Evolutionary conservation across 2,329 filamentous ascomycete genomes (phyloP), one percentile per base, ranked within the genome.

Genomic region (Pseudogymnoascus sp.): DNA sequence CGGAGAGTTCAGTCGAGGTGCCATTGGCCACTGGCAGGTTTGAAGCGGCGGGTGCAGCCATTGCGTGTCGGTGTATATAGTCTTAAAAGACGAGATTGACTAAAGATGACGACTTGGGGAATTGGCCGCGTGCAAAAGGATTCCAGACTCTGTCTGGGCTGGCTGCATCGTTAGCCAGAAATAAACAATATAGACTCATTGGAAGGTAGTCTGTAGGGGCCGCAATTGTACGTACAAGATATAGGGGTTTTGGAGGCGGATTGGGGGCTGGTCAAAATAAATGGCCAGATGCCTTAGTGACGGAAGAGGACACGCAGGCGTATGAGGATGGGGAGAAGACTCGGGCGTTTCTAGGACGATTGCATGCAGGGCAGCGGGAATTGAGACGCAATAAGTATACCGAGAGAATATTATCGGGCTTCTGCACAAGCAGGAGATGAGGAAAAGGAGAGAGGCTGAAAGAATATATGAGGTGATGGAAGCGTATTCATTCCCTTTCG

Each of bases 31-130:
- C 64, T 23, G 64, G 42, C 15, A 64, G 62, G 26, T 63, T 44
- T 37, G 64, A 59, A 53, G 67, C 46, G 59, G 64, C 63, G 35
- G 64, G 56, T 17, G 72, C 68, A 65, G 72, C 66, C 72, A 74
- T 74, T 56, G 38, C 29, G 33, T 42, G 59, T 38, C 10, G 37
- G 13, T 46, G 63, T 44, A n/a, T 38, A 26, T 21, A 35, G 21
- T 26, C 29, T 63, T 60, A 26, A 38, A 42, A 60, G 33, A 26
- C 21, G 59, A 38, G 59, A 17, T 60, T 38, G 33, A 21, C 40
- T 31, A 29, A 29, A 38, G 33, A 38, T 60, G 59, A 26, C 13
- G 37, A 37, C 33, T 60, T 60, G 59, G 37, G 56, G 26, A 26
- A 33, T 38, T 42, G 33, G 15, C 59, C 33, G 31, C 33, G 37